Evolutionary conservation across 2,329 filamentous ascomycete genomes (phyloP), one percentile per base, ranked within the genome.

Genomic region (Colletotrichum magnum): DNA sequence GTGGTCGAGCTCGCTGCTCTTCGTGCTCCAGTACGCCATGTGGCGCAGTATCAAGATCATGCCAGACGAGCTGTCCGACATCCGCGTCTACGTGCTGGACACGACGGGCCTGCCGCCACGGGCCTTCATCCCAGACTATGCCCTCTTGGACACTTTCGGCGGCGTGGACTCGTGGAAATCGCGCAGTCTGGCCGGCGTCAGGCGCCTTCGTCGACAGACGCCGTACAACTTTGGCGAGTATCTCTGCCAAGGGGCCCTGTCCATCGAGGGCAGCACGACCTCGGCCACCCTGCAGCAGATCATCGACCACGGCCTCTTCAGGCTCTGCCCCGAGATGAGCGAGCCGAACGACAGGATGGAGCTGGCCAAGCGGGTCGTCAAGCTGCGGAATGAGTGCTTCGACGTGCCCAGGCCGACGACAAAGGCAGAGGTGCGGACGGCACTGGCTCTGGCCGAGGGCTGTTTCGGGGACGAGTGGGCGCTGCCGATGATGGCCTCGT

Each of bases 1-100:
- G 1, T 62, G 59, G 59, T 47, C 59, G 7, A 62, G 59, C 50
- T 62, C 59, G 9, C 41, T 62, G 21, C 59, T 62, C 12, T 62
- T 62, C 5, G 41, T 41, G 0, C 50, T 62, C 0, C 39, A 62
- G 9, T 62, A 62, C 6, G 59, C 13, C 12, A n/a, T 62, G 6
- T 62, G 54, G 39, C 59, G 59, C 1, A 62, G 3, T 24, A 47
- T 62, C 2, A 62, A 47, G 21, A 5, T 41, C n/a, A 41, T 16
- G 21, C 36, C 36, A 12, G 59, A 36, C 21, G 7, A 54, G n/a
- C 24, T n/a, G 36, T 15, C 59, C 12, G 50, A 62, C 7, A 62
- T 54, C 12, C 59, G 26, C 6, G n/a, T 62, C 0, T 36, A 54
- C 9, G 26, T 62, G 15, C 50, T 62, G 2, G 59, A 62, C 7